Conservation (phyloP, 2,329 filamentous ascomycete species). For the Sarocladium brachiariae region DNA sequence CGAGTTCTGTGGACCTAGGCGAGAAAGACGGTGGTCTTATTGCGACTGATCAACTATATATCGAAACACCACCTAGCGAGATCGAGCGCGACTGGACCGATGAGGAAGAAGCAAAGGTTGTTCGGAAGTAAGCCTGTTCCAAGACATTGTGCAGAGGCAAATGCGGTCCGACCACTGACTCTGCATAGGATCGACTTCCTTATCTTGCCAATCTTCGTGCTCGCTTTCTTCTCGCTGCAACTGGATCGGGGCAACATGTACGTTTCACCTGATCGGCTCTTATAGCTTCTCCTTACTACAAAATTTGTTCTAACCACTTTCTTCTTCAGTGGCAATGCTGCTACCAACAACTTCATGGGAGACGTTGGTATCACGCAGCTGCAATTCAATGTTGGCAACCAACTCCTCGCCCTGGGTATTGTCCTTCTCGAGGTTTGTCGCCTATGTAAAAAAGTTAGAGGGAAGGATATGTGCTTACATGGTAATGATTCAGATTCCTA, state of each 20-base stretch:
- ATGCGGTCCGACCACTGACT: background rate
- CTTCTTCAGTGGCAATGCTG: conserved; percentile 20
- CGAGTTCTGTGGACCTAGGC: background rate
- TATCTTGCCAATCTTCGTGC: background rate
- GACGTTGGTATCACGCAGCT: conserved; percentile 38
- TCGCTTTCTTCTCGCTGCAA: background rate
- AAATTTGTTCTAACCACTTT: background rate
- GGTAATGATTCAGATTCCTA: conserved; percentile 23
- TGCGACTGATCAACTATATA: background rate
- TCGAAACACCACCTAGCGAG: background rate
- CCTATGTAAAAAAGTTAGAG: background rate
- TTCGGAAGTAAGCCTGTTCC: background rate
- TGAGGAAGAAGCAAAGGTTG: background rate
- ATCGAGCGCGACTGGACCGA: background rate
- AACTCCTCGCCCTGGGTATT: conserved; percentile 36
- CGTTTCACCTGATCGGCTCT: background rate
- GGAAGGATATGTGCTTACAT: background rate
- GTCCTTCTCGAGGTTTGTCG: conserved; percentile 24
- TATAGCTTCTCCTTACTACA: background rate
- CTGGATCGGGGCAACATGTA: conserved; percentile 3
- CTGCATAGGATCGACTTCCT: conserved; percentile 6
- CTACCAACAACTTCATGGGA: conserved; percentile 36
- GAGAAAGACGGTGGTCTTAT: background rate
- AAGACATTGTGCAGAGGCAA: background rate
- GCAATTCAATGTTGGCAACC: conserved; percentile 38